phyloP scores from a whole-genome alignment of 495 filamentous ascomycete species.

The Penicillium salamii region DNA sequence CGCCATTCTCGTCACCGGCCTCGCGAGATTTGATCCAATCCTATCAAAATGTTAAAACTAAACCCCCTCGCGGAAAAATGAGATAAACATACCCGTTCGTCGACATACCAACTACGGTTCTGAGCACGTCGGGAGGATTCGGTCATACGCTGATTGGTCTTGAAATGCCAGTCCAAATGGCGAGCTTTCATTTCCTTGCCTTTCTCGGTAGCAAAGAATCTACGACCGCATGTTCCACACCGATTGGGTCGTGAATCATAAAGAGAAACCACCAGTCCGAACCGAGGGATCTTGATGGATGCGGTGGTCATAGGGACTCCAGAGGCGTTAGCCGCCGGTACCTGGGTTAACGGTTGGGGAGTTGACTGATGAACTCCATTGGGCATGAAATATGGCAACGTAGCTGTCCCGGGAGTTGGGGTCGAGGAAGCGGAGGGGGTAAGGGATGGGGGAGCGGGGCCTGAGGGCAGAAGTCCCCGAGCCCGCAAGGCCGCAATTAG shows the following conservation, averaged over 20 bases:
- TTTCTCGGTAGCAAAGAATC: slow-evolving; percentile 73
- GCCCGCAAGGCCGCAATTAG: slow-evolving; percentile 46
- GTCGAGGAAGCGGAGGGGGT: slow-evolving; percentile 18
- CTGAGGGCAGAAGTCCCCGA: slow-evolving; percentile 45
- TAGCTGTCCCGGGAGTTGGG: slow-evolving; percentile 19
- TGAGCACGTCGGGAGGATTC: slow-evolving; percentile 80
- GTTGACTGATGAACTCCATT: slow-evolving; percentile 37
- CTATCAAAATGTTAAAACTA: slow-evolving; percentile 32
- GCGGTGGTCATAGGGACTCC: slow-evolving; percentile 67
- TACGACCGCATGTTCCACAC: slow-evolving; percentile 86
- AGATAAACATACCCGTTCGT: slow-evolving; percentile 70
- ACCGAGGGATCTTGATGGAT: slow-evolving; percentile 77
- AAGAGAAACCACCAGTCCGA: slow-evolving; percentile 65
- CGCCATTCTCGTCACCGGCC: slow-evolving; percentile 58
- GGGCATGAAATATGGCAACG: slow-evolving; percentile 42
- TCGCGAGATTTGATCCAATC: slow-evolving; percentile 90
- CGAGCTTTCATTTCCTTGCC: slow-evolving; percentile 83
- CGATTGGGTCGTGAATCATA: slow-evolving; percentile 78
- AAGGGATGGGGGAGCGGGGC: slow-evolving; percentile 30
- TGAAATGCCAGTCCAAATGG: slow-evolving; percentile 98
- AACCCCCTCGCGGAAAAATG: not conserved
- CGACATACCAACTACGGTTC: slow-evolving; percentile 89
- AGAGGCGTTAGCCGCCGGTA: slow-evolving; percentile 33
- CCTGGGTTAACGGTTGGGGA: slow-evolving; percentile 30
- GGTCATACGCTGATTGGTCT: slow-evolving; percentile 81